Evolutionary conservation across 352 stramenopile genomes (phyloP), one percentile per base, ranked within the genome.

Genomic region (Phytophthora idaei): DNA sequence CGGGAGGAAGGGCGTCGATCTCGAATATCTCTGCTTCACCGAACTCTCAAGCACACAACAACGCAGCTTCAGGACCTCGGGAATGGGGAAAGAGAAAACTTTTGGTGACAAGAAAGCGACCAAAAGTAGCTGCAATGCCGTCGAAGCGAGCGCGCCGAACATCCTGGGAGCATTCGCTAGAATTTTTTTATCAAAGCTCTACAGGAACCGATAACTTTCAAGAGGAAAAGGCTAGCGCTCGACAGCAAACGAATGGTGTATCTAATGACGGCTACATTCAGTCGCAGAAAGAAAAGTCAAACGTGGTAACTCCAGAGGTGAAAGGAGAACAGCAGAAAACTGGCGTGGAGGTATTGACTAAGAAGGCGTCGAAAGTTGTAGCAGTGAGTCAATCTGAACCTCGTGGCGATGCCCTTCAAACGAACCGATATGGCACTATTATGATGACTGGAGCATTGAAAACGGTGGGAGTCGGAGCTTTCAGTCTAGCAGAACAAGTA

Each of bases 11-110:
- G 10, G 36, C 36, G 4, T 42, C 36, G 5, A 42, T 42, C 36
- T 42, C 12, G 12, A 12, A 42, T n/a, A 42, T 12, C 3, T 42
- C 36, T 17, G 36, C 36, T 4, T 42, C 12, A n/a, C 4, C 5
- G 12, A n/a, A 42, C 10, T 42, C 34, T 39, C 34, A 39, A 31
- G 15, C 17, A 31, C 7, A 15, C 44, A 49, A 49, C 17, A 49
- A 10, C 4, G 10, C 14, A 36, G n/a, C 11, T 28, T 55, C 48
- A n/a, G 29, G 48, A 42, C 48, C 29, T 42, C 48, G 29, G 6
- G 48, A 55, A n/a, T 55, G 48, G 48, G 31, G 31, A n/a, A 55
- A 55, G 48, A 14, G 48, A 42, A 55, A 55, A 27, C 29, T 3
- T 4, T 42, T 55, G 32, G 31, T 55, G 48, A 55, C 48, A 41